Evolutionary conservation across 495 filamentous ascomycete species (phyloP), one percentile per base, ranked within the genome.

Genomic region (Hypoxylon cercidicola): DNA sequence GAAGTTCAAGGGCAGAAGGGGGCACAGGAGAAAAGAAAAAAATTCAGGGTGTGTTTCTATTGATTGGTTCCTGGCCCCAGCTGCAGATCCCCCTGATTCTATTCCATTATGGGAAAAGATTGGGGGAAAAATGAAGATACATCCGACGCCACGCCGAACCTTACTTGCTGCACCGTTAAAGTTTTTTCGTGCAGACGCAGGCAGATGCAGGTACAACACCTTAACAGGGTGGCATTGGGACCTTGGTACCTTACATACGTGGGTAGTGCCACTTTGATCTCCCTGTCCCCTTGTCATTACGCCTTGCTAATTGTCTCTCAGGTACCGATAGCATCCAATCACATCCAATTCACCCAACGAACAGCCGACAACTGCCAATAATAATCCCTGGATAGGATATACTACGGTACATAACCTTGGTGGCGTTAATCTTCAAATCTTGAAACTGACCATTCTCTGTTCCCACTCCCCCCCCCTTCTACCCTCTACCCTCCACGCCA

Each of bases 21-120:
- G 35, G 58, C 43, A 23, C 15, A 56, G 37, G 63, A 51, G 55
- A 54, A 40, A 30, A 56, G 11, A 32, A 44, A 40, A 35, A n/a
- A 52, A 20, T 23, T 32, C 55, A 51, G 55, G 65, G 59, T 60
- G 65, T 63, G 65, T 62, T 59, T 20, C 59, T 68, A 68, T 58
- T 60, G 39, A 68, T n/a, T 45, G 19, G 64, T 58, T 62, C 54
- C 54, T 62, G 50, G 47, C 49, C 48, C 58, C 49, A 68, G 54
- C 47, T 19, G 65, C 45, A 63, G 65, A 68, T 68, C 65, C 65
- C 64, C 65, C 65, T 68, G 60, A 63, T 68, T 55, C 53, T 55
- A 56, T n/a, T 37, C 49, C 49, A 21, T 18, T 30, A 35, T 65
- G 50, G 40, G 47, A 59, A 47, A 52, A 52, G 28, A 46, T 37